Evolutionary conservation across 2,329 filamentous ascomycete genomes (phyloP).

Genomic region (Pyricularia sp.): DNA sequence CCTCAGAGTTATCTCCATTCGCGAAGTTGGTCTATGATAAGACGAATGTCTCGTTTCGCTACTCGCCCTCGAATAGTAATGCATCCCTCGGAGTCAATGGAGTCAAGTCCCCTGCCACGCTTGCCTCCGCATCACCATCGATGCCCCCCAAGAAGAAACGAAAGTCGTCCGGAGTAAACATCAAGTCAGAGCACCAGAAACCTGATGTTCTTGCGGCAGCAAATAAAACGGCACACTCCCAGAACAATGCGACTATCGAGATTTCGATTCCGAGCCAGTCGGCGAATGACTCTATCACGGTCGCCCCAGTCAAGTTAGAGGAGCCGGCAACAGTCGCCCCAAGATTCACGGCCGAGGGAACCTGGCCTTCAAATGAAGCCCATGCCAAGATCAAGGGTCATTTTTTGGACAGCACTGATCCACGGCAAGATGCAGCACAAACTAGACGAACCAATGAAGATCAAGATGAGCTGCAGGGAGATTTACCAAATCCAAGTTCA

Average conservation of each 20-base stretch:
- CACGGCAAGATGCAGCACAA: not conserved
- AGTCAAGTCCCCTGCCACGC: not conserved
- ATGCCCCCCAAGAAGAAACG: conserved; percentile 18
- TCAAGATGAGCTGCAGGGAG: not conserved
- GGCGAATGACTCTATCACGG: not conserved
- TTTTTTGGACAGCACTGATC: not conserved
- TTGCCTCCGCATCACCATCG: not conserved
- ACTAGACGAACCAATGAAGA: not conserved
- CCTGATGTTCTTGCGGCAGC: conserved; percentile 7
- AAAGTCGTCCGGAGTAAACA: conserved; percentile 12
- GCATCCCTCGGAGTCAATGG: conserved; percentile 8
- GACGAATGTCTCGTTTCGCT: conserved; percentile 29
- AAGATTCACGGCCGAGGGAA: not conserved
- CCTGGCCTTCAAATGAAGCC: not conserved
- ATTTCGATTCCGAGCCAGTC: conserved; percentile 36
- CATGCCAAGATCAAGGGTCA: not conserved
- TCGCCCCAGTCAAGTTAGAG: not conserved
- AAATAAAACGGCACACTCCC: conserved; percentile 20
- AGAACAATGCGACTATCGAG: conserved; percentile 32
- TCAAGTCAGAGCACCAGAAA: conserved; percentile 13
- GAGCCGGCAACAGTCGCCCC: not conserved
- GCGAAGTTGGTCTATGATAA: conserved; percentile 37
- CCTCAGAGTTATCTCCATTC: conserved; percentile 39
- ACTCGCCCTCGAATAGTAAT: conserved; percentile 26
- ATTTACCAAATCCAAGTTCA: not conserved